A percentile compares a stretch with the other conserved stretches of the same genome.
Evolutionary conservation across 176 grass and related monocot species (phyloP).

Genomic region (Echinochloa phyllopogon): DNA sequence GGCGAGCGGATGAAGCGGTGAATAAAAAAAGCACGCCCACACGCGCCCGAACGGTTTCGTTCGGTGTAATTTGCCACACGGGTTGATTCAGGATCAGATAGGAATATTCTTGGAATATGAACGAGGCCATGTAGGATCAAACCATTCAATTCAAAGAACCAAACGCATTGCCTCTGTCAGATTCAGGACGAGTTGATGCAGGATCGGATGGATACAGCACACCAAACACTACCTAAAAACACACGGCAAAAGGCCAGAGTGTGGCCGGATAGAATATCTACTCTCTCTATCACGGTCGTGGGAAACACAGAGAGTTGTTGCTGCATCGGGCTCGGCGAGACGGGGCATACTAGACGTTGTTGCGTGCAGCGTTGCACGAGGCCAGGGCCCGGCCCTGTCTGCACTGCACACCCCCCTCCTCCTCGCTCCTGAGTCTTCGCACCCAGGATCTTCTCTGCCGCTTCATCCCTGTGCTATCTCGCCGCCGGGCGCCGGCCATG

Average conservation of each 20-base stretch:
- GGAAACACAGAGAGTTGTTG: background rate
- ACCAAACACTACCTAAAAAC: no score
- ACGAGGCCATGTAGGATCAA: no score
- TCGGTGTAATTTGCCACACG: no score
- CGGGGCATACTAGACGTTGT: background rate
- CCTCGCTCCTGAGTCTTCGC: background rate
- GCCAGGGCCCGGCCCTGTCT: conserved; percentile 23
- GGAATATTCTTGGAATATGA: no score
- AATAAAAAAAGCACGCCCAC: no score
- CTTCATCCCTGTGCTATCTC: background rate
- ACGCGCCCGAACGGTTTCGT: no score
- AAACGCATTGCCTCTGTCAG: no score
- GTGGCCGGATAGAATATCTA: background rate
- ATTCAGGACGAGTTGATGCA: no score
- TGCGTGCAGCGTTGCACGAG: conserved; percentile 7
- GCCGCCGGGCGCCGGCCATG: background rate
- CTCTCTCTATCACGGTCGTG: background rate
- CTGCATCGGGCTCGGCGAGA: conserved; percentile 6
- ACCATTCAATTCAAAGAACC: no score
- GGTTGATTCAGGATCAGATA: no score
- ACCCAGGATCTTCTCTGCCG: background rate
- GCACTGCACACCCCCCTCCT: background rate
- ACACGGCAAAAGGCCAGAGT: background rate
- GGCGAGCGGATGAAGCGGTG: no score
- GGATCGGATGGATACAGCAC: no score